Percentiles rank a stretch among this genome's conserved stretches.
Conservation (phyloP, 768 basidiomycete species). For the Tulasnella calospora region DNA sequence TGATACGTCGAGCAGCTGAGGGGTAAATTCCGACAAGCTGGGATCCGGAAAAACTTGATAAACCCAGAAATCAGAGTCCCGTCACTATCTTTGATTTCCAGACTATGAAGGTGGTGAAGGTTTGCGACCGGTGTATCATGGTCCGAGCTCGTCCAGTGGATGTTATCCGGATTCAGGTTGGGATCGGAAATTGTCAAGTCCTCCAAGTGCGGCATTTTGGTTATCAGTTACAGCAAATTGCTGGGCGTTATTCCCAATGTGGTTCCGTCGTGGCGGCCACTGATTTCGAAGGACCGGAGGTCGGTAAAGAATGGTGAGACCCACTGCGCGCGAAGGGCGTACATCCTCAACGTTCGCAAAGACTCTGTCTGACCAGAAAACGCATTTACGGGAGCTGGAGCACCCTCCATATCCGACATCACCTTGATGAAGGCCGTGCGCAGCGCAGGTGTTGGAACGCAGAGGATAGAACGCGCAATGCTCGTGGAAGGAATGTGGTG, state of each 20-base stretch:
- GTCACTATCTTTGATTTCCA: background rate
- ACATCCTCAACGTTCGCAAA: background rate
- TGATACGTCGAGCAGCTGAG: background rate
- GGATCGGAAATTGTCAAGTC: background rate
- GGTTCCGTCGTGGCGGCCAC: background rate
- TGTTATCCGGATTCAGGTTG: background rate
- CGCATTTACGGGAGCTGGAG: background rate
- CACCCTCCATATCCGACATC: background rate
- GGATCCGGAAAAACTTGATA: background rate
- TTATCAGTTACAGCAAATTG: background rate
- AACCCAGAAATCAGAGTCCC: background rate
- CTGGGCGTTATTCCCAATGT: background rate
- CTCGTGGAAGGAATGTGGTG: background rate
- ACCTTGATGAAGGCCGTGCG: background rate
- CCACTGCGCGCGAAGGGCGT: background rate
- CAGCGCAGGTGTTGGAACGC: background rate
- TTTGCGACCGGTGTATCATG: background rate
- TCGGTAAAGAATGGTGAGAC: background rate
- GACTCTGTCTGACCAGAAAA: background rate
- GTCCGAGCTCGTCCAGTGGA: background rate
- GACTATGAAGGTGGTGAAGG: background rate
- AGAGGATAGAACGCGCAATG: background rate
- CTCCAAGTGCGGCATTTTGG: background rate
- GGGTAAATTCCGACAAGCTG: background rate
- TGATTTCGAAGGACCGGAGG: background rate